These are phyloP conservation scores for Dentipellis fragilis DNA, from an alignment of 768 basidiomycete genomes.

Conservation along the genomic window DNA sequence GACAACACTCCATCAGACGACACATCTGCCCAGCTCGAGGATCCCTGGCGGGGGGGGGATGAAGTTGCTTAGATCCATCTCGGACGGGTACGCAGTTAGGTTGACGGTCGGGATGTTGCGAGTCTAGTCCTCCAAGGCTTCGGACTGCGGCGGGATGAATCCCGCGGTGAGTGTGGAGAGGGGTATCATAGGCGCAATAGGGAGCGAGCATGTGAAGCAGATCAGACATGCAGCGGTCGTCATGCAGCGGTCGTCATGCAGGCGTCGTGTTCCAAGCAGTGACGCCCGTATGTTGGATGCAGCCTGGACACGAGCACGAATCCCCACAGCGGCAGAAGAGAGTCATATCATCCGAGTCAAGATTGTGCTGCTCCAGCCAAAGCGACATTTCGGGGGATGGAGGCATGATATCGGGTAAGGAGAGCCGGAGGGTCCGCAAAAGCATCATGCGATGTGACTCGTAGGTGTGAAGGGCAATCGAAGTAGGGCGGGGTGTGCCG, in stretches of 20 bases:
- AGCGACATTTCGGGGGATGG: neutral
- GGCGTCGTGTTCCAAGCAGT: slow-evolving; percentile 10
- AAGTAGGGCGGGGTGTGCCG: neutral
- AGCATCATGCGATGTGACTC: no score
- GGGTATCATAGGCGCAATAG: slow-evolving; percentile 9
- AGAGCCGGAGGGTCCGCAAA: neutral
- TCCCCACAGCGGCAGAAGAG: slow-evolving; percentile 12
- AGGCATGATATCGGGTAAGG: neutral
- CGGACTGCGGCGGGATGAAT: slow-evolving; percentile 6
- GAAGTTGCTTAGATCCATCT: slow-evolving; percentile 2
- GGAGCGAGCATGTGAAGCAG: slow-evolving; percentile 5
- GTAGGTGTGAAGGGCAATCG: neutral
- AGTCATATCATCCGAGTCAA: neutral
- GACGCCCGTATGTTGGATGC: slow-evolving; percentile 11
- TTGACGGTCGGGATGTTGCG: slow-evolving; percentile 8
- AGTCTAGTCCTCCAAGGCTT: slow-evolving; percentile 13
- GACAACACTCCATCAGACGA: slow-evolving; percentile 19
- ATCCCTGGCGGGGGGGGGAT: neutral
- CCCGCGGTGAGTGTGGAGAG: slow-evolving; percentile 12
- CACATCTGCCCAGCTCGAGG: slow-evolving; percentile 9
- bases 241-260: slow-evolving; percentile 3
- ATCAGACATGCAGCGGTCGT: slow-evolving; percentile 7
- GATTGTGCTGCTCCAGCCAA: neutral
- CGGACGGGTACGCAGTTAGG: slow-evolving; percentile 4
- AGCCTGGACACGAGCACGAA: slow-evolving; percentile 9